Percentiles rank a stretch among this genome's conserved stretches.
Conservation (phyloP, 2,329 filamentous ascomycete species). For the Parasarocladium wereldwijsianum region DNA sequence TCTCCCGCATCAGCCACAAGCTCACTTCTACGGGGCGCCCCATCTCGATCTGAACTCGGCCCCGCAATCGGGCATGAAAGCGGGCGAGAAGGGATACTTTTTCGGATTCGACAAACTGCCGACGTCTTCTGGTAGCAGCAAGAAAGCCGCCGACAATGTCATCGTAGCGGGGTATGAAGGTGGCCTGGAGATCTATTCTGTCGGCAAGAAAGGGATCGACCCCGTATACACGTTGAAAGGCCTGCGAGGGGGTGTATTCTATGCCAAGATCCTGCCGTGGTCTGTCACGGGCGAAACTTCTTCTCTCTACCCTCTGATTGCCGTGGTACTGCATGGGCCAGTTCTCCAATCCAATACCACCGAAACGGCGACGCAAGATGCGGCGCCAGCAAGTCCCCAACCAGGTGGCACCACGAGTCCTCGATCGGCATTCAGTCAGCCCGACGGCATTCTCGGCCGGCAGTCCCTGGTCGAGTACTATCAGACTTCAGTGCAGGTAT, state of each 20-base stretch:
- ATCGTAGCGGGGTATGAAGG: constrained; percentile 69
- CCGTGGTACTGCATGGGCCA: constrained; percentile 67
- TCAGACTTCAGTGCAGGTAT: constrained; percentile 80
- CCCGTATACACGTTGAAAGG: constrained; percentile 58
- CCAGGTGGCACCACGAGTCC: constrained; percentile 27
- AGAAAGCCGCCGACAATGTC: constrained; percentile 41
- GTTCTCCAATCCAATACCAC: constrained; percentile 30
- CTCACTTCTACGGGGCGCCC: constrained; percentile 63
- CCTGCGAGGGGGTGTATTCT: constrained; percentile 62
- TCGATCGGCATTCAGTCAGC: constrained; percentile 22
- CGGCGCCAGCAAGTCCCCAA: constrained; percentile 16
- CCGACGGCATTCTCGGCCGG: constrained; percentile 16
- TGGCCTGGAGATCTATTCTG: constrained; percentile 58
- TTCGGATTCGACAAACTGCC: constrained; percentile 68
- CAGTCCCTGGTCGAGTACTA: constrained; percentile 39
- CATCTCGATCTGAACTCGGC: constrained; percentile 59
- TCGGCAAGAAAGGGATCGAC: constrained; percentile 59
- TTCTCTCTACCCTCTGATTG: constrained; percentile 56
- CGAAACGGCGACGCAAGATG: constrained; percentile 21
- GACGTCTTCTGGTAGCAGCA: constrained; percentile 11
- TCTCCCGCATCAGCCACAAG: constrained; percentile 58
- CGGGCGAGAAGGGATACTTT: constrained; percentile 58
- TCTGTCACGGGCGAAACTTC: constrained; percentile 36
- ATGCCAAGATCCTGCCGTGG: constrained; percentile 73
- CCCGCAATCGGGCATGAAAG: constrained; percentile 37